phyloP scores from a whole-genome alignment of 2,329 filamentous ascomycete species.

The Leptodontidium sp. region DNA sequence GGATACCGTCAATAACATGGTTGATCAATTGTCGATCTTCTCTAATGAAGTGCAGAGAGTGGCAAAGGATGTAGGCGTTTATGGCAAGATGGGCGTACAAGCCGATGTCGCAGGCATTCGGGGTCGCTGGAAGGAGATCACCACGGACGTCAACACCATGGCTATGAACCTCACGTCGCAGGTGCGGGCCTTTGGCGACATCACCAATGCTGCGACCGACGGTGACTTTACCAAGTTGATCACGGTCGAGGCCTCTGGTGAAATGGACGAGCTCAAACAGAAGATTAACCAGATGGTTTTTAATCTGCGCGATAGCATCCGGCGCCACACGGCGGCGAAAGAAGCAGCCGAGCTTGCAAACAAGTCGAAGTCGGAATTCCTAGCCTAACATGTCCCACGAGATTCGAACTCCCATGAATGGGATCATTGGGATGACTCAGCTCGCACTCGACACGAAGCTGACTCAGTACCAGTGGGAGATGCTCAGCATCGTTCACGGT shows the following conservation, averaged over 20 bases:
- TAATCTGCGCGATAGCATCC: constrained; percentile 93
- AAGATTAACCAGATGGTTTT: constrained; percentile 99
- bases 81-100: constrained; percentile 98
- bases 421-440: constrained; percentile 76
- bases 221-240: constrained; percentile 97
- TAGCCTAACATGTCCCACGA: constrained; percentile 99
- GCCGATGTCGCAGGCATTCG: constrained; percentile 93
- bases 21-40: constrained; percentile 92
- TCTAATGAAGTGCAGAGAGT: constrained; percentile 95
- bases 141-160: constrained; percentile 57
- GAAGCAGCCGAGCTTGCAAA: constrained; percentile 96
- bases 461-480: constrained; percentile 94
- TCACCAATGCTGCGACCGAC: constrained; percentile 96
- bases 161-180: constrained; percentile 85
- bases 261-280: constrained; percentile 98
- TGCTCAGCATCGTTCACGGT: constrained; percentile 98
- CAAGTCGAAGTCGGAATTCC: constrained; percentile 97
- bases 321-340: constrained; percentile 92
- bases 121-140: constrained; percentile 97
- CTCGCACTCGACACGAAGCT: constrained; percentile 94
- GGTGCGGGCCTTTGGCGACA: constrained; percentile 96
- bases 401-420: constrained; percentile 78
- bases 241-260: constrained; percentile 96
- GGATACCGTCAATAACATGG: constrained; percentile 99
- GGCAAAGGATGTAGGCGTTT: constrained; percentile 94